Base-by-base conservation (phyloP, 2,329 filamentous ascomycete genomes). In the Xylariaceae sp. region DNA sequence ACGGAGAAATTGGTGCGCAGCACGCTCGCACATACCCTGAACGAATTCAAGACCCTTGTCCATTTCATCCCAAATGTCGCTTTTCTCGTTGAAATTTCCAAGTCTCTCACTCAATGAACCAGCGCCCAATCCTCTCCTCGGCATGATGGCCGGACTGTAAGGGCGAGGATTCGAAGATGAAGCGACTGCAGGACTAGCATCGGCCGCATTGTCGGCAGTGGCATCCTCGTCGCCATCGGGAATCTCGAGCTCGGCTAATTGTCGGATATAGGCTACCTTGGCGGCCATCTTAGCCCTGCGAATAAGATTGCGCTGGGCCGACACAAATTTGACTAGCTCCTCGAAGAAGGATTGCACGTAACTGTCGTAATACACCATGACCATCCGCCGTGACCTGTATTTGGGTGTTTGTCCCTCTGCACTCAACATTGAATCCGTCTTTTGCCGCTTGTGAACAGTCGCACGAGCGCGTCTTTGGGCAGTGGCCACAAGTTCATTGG, bases 311-410 rank as follows among this genome's bases (percentile, higher is more conserved):
- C 92, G 81, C 53, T 88, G 89, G 1, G 85, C 84, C 4, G 89
- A 90, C 42, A 97, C 86, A 58, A 89, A 88, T 62, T 90, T 87
- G 58, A 96, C 92, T 53, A 96, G 77, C 57, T 88, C 81, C 68
- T 96, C 92, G 65, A 97, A 91, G 45, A 88, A 85, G 54, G 85
- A 85, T 71, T 97, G 92, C 2, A 95, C 87, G 62, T 90, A 87
- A 66, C 88, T 90, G 71, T 97, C 92, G 71, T 97, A 97, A 74
- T 91, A 92, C n/a, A 97, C 89, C 47, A 94, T 87, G 51, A 93
- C 87, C 80, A 90, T 88, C 59, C 82, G 87, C 65, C 88, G 84
- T 2, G 85, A 86, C 57, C 89, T 85, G 71, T 88, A 88, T 62
- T 85, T 83, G 9, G 77, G 73, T 0, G 78, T 71, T 1, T 75